Percentiles rank a stretch among this genome's conserved stretches.
Evolutionary conservation across 768 basidiomycete species (phyloP).

Genomic region (Pulveroboletus sp.): DNA sequence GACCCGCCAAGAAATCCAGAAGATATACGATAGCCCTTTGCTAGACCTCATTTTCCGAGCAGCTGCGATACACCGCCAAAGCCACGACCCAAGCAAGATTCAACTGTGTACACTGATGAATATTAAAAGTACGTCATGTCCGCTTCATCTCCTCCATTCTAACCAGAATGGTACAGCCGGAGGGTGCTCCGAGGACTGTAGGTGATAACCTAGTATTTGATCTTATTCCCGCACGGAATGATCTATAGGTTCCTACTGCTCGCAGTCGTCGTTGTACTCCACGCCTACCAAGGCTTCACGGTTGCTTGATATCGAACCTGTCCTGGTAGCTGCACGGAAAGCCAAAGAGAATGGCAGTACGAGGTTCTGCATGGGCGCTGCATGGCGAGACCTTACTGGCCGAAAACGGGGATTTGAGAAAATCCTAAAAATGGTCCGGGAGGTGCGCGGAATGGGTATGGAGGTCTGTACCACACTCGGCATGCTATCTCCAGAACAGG

Average conservation of each 20-base stretch:
- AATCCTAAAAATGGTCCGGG: constrained; percentile 87
- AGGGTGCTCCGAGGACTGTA: constrained; percentile 94
- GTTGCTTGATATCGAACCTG: constrained; percentile 85
- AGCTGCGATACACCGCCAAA: constrained; percentile 75
- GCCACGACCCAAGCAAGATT: constrained; percentile 86
- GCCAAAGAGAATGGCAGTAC: constrained; percentile 97
- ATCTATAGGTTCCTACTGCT: constrained; percentile 85
- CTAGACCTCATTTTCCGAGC: constrained; percentile 88
- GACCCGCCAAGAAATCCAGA: constrained; percentile 76
- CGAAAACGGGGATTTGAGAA: constrained; percentile 91
- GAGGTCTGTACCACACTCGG: constrained; percentile 99
- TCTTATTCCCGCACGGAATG: neutral
- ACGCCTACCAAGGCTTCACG: constrained; percentile 87
- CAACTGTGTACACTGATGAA: constrained; percentile 98
- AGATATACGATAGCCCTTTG: constrained; percentile 80
- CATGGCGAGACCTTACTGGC: constrained; percentile 93
- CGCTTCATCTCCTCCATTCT: constrained; percentile 21
- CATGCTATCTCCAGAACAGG: constrained; percentile 94
- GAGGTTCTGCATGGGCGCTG: constrained; percentile 98
- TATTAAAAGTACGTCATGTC: constrained; percentile 78
- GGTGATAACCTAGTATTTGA: constrained; percentile 24
- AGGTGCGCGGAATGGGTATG: constrained; percentile 95
- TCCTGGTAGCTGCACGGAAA: constrained; percentile 85
- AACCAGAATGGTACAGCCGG: constrained; percentile 55
- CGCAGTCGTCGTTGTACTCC: constrained; percentile 91